A percentile compares a stretch with the other conserved stretches of the same genome.
Evolutionary conservation across 2,329 filamentous ascomycete genomes (phyloP).

Genomic region (Emmonsiellopsis sp.): DNA sequence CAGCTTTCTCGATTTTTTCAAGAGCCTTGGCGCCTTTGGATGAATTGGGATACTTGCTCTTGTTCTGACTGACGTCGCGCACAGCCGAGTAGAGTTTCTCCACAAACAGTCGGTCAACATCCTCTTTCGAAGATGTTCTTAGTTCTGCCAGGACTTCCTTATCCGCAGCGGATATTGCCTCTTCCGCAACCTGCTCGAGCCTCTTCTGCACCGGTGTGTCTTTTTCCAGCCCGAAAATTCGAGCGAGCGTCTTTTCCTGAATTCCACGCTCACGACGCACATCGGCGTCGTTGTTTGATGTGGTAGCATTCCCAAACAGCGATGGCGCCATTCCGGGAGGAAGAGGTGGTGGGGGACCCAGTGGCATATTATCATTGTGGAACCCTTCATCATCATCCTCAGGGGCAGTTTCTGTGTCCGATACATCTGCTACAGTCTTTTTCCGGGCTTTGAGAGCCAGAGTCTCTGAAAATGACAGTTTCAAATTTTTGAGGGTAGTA

Average conservation of each 20-base stretch:
- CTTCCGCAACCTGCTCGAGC: slow-evolving; percentile 10
- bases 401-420: slow-evolving; percentile 41
- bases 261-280: slow-evolving; percentile 12
- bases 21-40: slow-evolving; percentile 41
- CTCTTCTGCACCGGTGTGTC: slow-evolving; percentile 5
- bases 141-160: slow-evolving; percentile 4
- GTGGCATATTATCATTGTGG: slow-evolving; percentile 20
- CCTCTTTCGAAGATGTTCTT: slow-evolving; percentile 1
- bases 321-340: not conserved
- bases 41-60: slow-evolving; percentile 4
- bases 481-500: slow-evolving; percentile 46
- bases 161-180: slow-evolving; percentile 8
- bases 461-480: slow-evolving; percentile 50
- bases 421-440: slow-evolving; percentile 35
- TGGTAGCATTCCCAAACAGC: slow-evolving; percentile 4
- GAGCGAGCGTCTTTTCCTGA: slow-evolving; percentile 15
- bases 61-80: slow-evolving; percentile 4
- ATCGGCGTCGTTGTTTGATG: slow-evolving; percentile 12
- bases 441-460: slow-evolving; percentile 43
- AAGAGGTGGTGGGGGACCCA: slow-evolving; percentile 7
- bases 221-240: slow-evolving; percentile 13
- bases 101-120: slow-evolving; percentile 11
- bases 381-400: slow-evolving; percentile 37
- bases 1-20: slow-evolving; percentile 43
- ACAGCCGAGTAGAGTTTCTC: slow-evolving; percentile 10